A percentile compares a stretch with the other conserved stretches of the same genome.
Conservation (phyloP, 768 basidiomycete genomes). For the Auricularia sp. region DNA sequence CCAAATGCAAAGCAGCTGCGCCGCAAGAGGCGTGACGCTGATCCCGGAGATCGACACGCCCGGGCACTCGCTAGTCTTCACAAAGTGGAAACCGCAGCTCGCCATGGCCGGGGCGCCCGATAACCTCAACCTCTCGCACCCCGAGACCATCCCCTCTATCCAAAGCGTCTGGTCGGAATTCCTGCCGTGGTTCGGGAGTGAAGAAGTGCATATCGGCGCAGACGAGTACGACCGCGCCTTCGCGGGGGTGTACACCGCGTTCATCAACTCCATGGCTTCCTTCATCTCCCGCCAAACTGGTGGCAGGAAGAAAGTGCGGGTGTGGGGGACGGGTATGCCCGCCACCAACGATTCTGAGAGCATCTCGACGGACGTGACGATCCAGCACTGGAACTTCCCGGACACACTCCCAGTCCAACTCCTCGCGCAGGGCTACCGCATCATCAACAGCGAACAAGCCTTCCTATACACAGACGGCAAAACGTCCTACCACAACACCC, state of each 20-base stretch:
- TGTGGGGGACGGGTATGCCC: constrained; percentile 34
- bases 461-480: constrained; percentile 31
- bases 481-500: constrained; percentile 16
- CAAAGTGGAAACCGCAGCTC: constrained; percentile 36
- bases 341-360: constrained; percentile 19
- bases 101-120: constrained; percentile 26
- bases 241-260: constrained; percentile 32
- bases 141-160: constrained; percentile 32
- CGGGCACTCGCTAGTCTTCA: constrained; percentile 34
- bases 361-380: constrained; percentile 30
- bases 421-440: constrained; percentile 23
- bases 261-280: constrained; percentile 32
- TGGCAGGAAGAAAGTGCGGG: constrained; percentile 28
- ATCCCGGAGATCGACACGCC: constrained; percentile 36
- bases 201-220: constrained; percentile 36
- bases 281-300: constrained; percentile 19
- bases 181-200: constrained; percentile 28
- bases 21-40: constrained; percentile 27
- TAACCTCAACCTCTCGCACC: constrained; percentile 29
- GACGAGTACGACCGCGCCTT: constrained; percentile 31
- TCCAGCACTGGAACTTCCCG: constrained; percentile 36
- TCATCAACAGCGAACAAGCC: constrained; percentile 27
- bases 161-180: constrained; percentile 33
- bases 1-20: constrained; percentile 28
- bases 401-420: constrained; percentile 24